Evolutionary conservation across 176 grass and related monocot genomes (phyloP).

Genomic region (Panicum miliaceum): DNA sequence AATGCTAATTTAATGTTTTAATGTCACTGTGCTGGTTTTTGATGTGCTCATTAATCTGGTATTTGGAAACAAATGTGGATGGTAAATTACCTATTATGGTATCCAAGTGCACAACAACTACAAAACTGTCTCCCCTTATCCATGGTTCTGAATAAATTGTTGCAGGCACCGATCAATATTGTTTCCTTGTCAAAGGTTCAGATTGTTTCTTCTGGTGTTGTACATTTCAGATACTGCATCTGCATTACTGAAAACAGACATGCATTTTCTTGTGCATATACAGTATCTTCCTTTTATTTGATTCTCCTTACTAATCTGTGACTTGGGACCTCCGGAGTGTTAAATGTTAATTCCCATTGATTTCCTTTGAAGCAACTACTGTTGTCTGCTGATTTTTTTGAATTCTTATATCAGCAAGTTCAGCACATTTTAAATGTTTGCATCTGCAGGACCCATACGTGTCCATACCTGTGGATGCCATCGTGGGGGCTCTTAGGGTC

Average conservation of each 20-base stretch:
- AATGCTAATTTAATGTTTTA: neutral
- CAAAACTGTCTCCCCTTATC: neutral
- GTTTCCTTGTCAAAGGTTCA: neutral
- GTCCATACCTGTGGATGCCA: constrained; percentile 64
- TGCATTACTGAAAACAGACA: neutral
- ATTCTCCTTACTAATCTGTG: neutral
- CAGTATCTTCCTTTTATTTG: neutral
- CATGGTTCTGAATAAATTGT: neutral
- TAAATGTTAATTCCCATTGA: neutral
- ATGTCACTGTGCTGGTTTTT: neutral
- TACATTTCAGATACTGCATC: neutral
- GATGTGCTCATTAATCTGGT: neutral
- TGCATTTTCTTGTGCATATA: neutral
- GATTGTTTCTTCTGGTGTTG: neutral
- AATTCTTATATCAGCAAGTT: constrained; percentile 19
- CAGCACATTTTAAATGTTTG: constrained; percentile 29
- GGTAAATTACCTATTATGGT: neutral
- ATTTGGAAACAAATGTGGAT: neutral
- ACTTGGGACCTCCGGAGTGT: neutral
- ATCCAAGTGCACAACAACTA: neutral
- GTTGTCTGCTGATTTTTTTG: neutral
- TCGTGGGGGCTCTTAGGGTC: constrained; percentile 64
- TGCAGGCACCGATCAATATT: neutral
- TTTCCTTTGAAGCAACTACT: neutral
- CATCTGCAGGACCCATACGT: constrained; percentile 56